Conservation (phyloP, 768 basidiomycete species). For the Saitozyma podzolica region DNA sequence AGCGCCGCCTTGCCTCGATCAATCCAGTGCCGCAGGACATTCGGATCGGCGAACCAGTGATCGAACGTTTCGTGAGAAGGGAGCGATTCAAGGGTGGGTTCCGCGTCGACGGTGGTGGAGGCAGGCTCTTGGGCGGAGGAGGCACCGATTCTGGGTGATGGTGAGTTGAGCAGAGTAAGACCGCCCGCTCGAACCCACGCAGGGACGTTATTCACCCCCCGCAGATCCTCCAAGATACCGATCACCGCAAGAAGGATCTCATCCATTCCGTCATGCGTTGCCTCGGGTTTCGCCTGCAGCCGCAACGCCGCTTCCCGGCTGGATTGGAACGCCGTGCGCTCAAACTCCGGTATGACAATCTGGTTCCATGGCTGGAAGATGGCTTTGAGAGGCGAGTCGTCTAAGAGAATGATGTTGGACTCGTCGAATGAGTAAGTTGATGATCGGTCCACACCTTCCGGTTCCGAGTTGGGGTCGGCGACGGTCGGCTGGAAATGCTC, state of each 20-base stretch:
- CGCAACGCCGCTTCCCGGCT: constrained; percentile 8
- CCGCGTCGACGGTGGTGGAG: not conserved
- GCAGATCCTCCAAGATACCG: constrained; percentile 43
- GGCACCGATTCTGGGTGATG: not conserved
- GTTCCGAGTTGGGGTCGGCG: too few species aligned
- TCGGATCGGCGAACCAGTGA: constrained; percentile 34
- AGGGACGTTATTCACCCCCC: constrained; percentile 39
- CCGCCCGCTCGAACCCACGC: constrained; percentile 48
- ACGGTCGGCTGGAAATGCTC: constrained; percentile 19
- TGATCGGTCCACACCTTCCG: not conserved
- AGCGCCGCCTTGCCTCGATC: constrained; percentile 29
- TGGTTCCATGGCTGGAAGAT: constrained; percentile 50
- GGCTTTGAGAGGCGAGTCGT: constrained; percentile 49
- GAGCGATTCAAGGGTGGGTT: constrained; percentile 16
- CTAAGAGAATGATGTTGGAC: constrained; percentile 38
- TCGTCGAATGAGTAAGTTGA: constrained; percentile 17
- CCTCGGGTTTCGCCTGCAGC: not conserved
- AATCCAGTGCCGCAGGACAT: constrained; percentile 26
- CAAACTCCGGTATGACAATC: constrained; percentile 47
- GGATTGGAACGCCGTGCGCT: constrained; percentile 19
- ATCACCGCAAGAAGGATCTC: constrained; percentile 43
- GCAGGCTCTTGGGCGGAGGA: too few species aligned
- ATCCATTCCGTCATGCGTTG: constrained; percentile 22
- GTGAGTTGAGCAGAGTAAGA: constrained; percentile 7
- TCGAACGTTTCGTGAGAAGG: constrained; percentile 30